Evolutionary conservation across 2,329 filamentous ascomycete species (phyloP), one percentile per base, ranked within the genome.

Genomic region (Eurotiales sp.): DNA sequence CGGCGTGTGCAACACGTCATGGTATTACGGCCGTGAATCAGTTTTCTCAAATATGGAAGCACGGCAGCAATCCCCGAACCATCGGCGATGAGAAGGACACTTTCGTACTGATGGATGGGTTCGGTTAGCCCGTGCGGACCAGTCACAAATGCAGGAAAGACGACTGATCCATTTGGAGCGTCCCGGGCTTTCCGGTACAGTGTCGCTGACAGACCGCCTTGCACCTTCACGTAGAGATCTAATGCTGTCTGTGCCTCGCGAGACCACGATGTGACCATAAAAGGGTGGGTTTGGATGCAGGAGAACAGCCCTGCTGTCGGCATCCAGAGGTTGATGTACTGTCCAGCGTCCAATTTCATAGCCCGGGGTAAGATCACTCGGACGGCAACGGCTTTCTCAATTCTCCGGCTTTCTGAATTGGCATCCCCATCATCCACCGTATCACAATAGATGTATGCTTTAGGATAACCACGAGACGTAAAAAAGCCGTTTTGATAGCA

Each of bases 1-100:
- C 59, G 53, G 47, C 58, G 57, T 49, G 61, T 59, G 23, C 55
- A 52, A 40, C 57, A 55, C 23, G 58, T 60, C 40, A 54, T 60
- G 22, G 62, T 63, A 39, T 68, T 67, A 50, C 68, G 68, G 17
- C 62, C 56, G 42, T 69, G 54, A 37, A 73, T 64, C 12, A 72
- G 58, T 56, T 70, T 52, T 51, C 67, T 68, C 3, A 72, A 54
- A 54, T 70, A 68, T 19, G 59, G 61, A 40, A 71, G 56, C 17
- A 62, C 55, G 14, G 53, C 58, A 8, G 59, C 61, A 27, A 72
- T 64, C 7, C 68, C 59, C 47, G 64, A 64, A 23, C 60, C 60
- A 46, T 56, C 68, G 10, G 65, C 61, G 10, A 72, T 50, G 46
- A 68, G 57, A 3, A 72, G 43, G 29, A 68, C 55, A 12, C 49